Base-by-base conservation (phyloP, 2,329 filamentous ascomycete genomes). In the Fusarium sublunatum region DNA sequence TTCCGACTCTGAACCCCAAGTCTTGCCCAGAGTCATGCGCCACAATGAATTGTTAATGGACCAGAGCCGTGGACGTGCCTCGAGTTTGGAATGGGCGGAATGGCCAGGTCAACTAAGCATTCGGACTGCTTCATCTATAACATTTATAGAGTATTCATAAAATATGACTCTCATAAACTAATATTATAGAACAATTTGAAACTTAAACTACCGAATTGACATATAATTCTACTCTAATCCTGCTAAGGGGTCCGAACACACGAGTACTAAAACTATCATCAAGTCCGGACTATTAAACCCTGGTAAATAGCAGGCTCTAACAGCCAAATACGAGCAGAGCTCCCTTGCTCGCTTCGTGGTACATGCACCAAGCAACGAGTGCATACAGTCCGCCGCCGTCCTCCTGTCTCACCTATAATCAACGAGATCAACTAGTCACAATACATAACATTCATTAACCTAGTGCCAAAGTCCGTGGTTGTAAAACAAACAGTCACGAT, bases 401-500 rank as follows among this genome's bases (percentile, higher is more conserved):
- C 36, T 19, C n/a, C 32, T 67, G 58, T 66, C 62, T 66, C 51
- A 61, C 50, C 31, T 64, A 53, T 28, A 50, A 41, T 51, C 39
- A 52, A 7, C 31, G 13, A 64, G 51, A 40, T 35, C 54, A 46
- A 47, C 43, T 64, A 35, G 49, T 43, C 36, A 60, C 54, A 34
- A 32, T 52, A 11, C 6, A 13, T 34, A 38, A 50, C 44, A 44
- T 29, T 35, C 44, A 44, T 29, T 35, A 47, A 34, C 35, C 40
- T 52, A 44, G 62, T 66, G 45, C 29, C 15, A 43, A 52, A 43
- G 25, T 38, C n/a, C 44, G 42, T 31, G 36, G 52, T 46, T 34
- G 64, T 65, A 57, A 35, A 62, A 67, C 64, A 59, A 39, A 50
- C 34, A 58, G 26, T 43, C 35, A 28, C 53, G 49, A 59, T 55